Evolutionary conservation across 2,329 filamentous ascomycete species (phyloP).

Genomic region (Alternaria arbusti): DNA sequence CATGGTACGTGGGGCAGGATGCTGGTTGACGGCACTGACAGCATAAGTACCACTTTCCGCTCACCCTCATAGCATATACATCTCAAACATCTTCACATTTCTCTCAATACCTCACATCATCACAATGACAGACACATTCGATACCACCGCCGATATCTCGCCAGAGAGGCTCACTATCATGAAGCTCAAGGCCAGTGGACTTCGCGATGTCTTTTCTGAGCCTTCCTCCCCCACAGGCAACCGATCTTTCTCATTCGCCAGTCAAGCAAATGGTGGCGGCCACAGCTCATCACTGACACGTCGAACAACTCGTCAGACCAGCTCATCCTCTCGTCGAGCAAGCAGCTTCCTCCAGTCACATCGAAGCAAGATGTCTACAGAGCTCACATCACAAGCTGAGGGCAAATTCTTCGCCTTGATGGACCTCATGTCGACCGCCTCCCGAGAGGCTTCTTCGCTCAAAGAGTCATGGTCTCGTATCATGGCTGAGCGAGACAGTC

Average conservation of each 20-base stretch:
- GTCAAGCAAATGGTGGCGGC: background rate
- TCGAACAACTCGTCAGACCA: conserved; percentile 25
- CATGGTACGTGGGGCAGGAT: background rate
- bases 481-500: conserved; percentile 33
- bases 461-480: conserved; percentile 36
- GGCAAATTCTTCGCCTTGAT: conserved; percentile 37
- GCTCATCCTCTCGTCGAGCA: conserved; percentile 23
- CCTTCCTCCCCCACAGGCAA: conserved; percentile 22
- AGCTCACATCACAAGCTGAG: conserved; percentile 33
- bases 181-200: conserved; percentile 28
- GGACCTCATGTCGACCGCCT: conserved; percentile 35
- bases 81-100: background rate
- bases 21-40: background rate
- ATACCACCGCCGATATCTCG: conserved; percentile 17
- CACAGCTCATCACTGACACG: conserved; percentile 17
- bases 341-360: conserved; percentile 33
- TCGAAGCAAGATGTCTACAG: conserved; percentile 32
- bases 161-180: conserved; percentile 32
- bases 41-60: conserved; percentile 11
- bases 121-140: conserved; percentile 7
- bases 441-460: conserved; percentile 29
- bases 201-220: conserved; percentile 32
- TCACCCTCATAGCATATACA: background rate
- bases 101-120: background rate
- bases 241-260: conserved; percentile 18